A percentile compares a stretch with the other conserved stretches of the same genome.
Evolutionary conservation across 129 eudicot species (phyloP).

Genomic region (Cynara cardunculus): DNA sequence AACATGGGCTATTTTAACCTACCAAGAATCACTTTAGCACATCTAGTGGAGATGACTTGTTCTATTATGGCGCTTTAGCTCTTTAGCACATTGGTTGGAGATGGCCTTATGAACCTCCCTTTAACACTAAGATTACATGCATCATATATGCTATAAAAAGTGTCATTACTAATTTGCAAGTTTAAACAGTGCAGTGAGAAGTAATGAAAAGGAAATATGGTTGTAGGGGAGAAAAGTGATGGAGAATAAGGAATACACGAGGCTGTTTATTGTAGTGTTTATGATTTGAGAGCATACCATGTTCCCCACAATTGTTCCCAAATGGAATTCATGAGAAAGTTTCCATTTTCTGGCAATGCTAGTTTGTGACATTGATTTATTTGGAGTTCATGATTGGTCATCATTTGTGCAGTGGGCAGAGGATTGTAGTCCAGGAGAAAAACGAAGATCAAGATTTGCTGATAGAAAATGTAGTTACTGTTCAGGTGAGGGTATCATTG

Average conservation of each 20-base stretch:
- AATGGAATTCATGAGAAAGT: background rate
- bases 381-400: no score
- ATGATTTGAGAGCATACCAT: no score
- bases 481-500: conserved; percentile 54
- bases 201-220: no score
- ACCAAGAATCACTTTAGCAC: no score
- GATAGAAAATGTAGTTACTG: conserved; percentile 62
- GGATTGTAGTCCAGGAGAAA: conserved; percentile 67
- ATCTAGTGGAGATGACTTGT: no score
- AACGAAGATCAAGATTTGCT: conserved; percentile 44
- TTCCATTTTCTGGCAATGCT: background rate
- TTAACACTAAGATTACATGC: background rate
- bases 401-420: conserved; percentile 68
- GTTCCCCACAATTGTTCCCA: background rate
- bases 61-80: no score
- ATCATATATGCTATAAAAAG: background rate
- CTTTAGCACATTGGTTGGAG: no score
- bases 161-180: background rate
- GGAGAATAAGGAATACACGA: background rate
- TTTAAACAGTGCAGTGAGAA: background rate
- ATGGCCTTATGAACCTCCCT: background rate
- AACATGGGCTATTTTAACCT: no score
- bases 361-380: background rate
- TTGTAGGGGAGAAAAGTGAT: no score
- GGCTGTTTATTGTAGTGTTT: background rate